Evolutionary conservation across 164 flowering plant genomes (phyloP).

Genomic region (Aristolochia fimbriata): DNA sequence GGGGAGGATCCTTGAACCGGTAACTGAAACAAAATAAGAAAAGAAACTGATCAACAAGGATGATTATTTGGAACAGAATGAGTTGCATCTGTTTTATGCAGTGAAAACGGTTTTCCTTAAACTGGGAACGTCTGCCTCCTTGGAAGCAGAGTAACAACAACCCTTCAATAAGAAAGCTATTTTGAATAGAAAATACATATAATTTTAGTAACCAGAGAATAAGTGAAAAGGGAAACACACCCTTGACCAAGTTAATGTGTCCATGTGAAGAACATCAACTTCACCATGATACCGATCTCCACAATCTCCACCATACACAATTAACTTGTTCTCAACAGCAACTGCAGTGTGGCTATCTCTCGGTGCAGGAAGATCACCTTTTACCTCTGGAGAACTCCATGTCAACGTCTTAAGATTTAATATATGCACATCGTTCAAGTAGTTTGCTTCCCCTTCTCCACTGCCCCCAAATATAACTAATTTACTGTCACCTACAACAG

Average conservation of each 20-base stretch:
- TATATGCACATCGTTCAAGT: constrained; percentile 80
- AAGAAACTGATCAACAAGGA: not conserved
- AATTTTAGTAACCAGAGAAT: not conserved
- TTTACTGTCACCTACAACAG: constrained; percentile 53
- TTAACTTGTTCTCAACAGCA: constrained; percentile 44
- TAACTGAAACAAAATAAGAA: constrained; percentile 30
- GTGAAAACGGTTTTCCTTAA: too few species aligned
- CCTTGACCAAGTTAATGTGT: constrained; percentile 63
- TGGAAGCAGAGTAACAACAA: too few species aligned
- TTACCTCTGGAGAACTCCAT: constrained; percentile 65
- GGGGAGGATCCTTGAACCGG: constrained; percentile 59
- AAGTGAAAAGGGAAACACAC: constrained; percentile 27
- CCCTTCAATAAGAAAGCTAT: too few species aligned
- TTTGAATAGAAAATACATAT: too few species aligned
- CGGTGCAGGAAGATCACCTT: constrained; percentile 65
- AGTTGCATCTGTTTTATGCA: too few species aligned
- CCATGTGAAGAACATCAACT: constrained; percentile 64
- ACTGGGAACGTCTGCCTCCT: too few species aligned
- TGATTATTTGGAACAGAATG: too few species aligned
- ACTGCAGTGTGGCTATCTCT: constrained; percentile 83
- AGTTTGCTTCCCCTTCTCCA: constrained; percentile 83
- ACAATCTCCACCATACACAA: constrained; percentile 88
- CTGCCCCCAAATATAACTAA: constrained; percentile 92
- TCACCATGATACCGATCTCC: constrained; percentile 80
- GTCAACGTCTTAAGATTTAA: constrained; percentile 63